Percentiles rank a stretch among this genome's conserved stretches.
Evolutionary conservation across 2,329 filamentous ascomycete species (phyloP).

Genomic region (Aspergillus jensenii): DNA sequence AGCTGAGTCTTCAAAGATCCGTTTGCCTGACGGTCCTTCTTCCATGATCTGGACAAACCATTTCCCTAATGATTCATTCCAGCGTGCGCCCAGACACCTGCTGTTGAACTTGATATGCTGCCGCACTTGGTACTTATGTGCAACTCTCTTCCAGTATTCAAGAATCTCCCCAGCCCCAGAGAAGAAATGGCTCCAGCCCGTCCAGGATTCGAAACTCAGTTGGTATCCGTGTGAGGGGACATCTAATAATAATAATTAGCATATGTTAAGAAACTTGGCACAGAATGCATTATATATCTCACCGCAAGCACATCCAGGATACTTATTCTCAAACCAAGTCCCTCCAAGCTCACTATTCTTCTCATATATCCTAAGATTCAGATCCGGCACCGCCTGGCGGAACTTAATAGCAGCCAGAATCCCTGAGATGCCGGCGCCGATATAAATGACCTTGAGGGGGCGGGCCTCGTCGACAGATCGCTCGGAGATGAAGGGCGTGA

Average conservation of each 20-base stretch:
- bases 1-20: not conserved
- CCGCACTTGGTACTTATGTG: not conserved
- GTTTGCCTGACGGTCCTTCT: not conserved
- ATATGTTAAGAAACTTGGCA: not conserved
- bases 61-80: not conserved
- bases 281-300: not conserved
- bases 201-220: constrained; percentile 1
- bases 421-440: constrained; percentile 5
- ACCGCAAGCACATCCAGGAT: constrained; percentile 6
- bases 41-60: not conserved
- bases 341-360: constrained; percentile 4
- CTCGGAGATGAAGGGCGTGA: not conserved
- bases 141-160: not conserved
- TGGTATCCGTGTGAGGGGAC: constrained; percentile 4
- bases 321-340: constrained; percentile 5
- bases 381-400: not conserved
- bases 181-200: constrained; percentile 1
- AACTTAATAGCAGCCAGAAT: constrained; percentile 1
- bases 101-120: not conserved
- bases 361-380: constrained; percentile 1
- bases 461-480: not conserved
- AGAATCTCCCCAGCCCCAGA: not conserved
- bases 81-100: not conserved
- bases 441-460: constrained; percentile 2
- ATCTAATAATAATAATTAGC: not conserved